Conservation (phyloP, 176 grass and related monocot species). For the Chloris gayana region DNA sequence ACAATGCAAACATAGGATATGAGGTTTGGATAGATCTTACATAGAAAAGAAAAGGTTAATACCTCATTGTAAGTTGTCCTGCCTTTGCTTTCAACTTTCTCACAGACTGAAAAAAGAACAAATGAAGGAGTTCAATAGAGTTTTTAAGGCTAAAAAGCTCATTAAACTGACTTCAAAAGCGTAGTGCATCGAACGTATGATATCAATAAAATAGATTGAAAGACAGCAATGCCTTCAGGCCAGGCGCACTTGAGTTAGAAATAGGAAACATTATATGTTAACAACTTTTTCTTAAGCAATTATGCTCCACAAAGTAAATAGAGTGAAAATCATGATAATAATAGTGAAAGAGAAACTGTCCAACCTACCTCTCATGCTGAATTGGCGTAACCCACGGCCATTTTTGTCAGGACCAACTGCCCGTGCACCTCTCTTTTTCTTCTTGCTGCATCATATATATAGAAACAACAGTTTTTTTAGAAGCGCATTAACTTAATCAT, state of each 20-base stretch:
- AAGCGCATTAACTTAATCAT: not conserved
- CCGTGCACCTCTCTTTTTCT: constrained; percentile 84
- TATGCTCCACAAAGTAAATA: constrained; percentile 11
- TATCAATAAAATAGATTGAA: constrained; percentile 12
- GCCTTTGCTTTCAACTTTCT: constrained; percentile 99
- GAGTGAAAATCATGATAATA: constrained; percentile 16
- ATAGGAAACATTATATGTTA: not conserved
- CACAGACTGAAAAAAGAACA: constrained; percentile 70
- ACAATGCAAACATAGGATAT: constrained; percentile 6
- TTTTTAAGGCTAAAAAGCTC: constrained; percentile 9
- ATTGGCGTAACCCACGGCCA: constrained; percentile 93
- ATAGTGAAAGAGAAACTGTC: constrained; percentile 2
- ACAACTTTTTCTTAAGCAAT: not conserved
- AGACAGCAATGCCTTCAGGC: not conserved
- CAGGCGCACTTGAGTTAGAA: not conserved
- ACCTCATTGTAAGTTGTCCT: constrained; percentile 99
- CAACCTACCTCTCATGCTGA: constrained; percentile 92
- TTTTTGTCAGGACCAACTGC: constrained; percentile 84
- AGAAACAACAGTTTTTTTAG: constrained; percentile 25
- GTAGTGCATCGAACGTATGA: not conserved
- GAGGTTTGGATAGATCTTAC: not conserved
- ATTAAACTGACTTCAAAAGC: constrained; percentile 17
- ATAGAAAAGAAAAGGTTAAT: constrained; percentile 36
- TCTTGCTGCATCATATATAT: constrained; percentile 66
- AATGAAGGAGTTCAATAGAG: constrained; percentile 26